Evolutionary conservation across 2,329 filamentous ascomycete genomes (phyloP).

Genomic region (Rhexocercosporidium sp.): DNA sequence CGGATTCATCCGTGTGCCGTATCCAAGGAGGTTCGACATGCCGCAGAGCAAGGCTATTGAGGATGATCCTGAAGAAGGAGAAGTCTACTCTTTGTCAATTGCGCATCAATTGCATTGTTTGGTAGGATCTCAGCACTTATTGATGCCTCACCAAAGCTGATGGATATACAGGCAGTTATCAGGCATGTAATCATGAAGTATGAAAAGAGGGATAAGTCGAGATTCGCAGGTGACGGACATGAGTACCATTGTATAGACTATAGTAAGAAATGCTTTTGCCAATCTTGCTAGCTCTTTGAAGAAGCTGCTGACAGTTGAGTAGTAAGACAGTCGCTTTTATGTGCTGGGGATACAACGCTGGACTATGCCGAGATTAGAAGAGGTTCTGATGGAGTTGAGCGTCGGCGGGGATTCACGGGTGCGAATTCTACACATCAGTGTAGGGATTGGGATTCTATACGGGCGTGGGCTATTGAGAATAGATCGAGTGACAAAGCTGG

Average conservation of each 20-base stretch:
- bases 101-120: conserved; percentile 41
- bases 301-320: neutral
- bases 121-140: conserved; percentile 13
- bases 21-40: conserved; percentile 38
- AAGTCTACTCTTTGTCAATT: conserved; percentile 39
- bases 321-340: conserved; percentile 39
- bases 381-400: conserved; percentile 33
- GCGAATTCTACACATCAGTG: conserved; percentile 39
- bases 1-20: conserved; percentile 38
- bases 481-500: conserved; percentile 35
- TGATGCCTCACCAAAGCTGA: neutral
- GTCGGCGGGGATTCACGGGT: conserved; percentile 34
- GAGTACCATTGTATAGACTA: conserved; percentile 42
- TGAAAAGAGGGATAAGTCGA: conserved; percentile 36
- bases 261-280: conserved; percentile 28
- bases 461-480: conserved; percentile 35
- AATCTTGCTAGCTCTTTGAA: too few species aligned
- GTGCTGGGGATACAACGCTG: conserved; percentile 41
- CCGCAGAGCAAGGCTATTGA: conserved; percentile 35
- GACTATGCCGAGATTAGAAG: conserved; percentile 36
- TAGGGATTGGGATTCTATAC: conserved; percentile 39
- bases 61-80: conserved; percentile 33
- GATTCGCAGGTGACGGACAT: conserved; percentile 39
- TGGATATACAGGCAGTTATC: conserved; percentile 32
- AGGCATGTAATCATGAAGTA: conserved; percentile 41